phyloP scores from a whole-genome alignment of 371 early-diverging fungal species.

The Blastocladiella emersonii region DNA sequence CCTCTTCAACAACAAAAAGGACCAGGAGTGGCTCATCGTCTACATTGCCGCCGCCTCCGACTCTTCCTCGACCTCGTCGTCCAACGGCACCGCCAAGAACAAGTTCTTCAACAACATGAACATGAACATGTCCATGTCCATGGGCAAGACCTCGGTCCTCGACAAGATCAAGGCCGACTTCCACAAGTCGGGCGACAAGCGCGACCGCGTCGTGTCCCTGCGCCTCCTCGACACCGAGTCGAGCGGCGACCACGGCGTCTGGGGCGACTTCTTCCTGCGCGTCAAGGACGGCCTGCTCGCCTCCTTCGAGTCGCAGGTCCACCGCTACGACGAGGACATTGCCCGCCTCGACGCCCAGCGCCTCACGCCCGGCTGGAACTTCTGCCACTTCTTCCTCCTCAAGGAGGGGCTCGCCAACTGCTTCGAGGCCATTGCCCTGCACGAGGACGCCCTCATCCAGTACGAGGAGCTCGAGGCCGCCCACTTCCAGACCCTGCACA shows the following conservation, averaged over 20 bases:
- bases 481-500: slow-evolving; percentile 62
- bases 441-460: slow-evolving; percentile 74
- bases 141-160: slow-evolving; percentile 49
- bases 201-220: slow-evolving; percentile 35
- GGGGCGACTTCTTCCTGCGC: slow-evolving; percentile 58
- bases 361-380: slow-evolving; percentile 94
- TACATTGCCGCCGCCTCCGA: slow-evolving; percentile 35
- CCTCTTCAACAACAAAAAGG: slow-evolving; percentile 53
- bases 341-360: slow-evolving; percentile 75
- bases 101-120: slow-evolving; percentile 55
- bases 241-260: slow-evolving; percentile 46
- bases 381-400: slow-evolving; percentile 83
- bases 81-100: slow-evolving; percentile 17
- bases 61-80: neutral
- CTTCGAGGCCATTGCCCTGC: slow-evolving; percentile 68
- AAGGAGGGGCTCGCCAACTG: slow-evolving; percentile 84
- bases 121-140: neutral
- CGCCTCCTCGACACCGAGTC: slow-evolving; percentile 41
- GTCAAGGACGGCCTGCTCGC: slow-evolving; percentile 65
- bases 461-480: slow-evolving; percentile 92
- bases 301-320: slow-evolving; percentile 64
- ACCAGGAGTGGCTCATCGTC: slow-evolving; percentile 85
- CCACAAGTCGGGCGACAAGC: slow-evolving; percentile 39
- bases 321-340: slow-evolving; percentile 74
- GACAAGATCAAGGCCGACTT: slow-evolving; percentile 84